A percentile compares a stretch with the other conserved stretches of the same genome.
phyloP scores from a whole-genome alignment of 495 filamentous ascomycete species.

The Cryomyces antarcticus region DNA sequence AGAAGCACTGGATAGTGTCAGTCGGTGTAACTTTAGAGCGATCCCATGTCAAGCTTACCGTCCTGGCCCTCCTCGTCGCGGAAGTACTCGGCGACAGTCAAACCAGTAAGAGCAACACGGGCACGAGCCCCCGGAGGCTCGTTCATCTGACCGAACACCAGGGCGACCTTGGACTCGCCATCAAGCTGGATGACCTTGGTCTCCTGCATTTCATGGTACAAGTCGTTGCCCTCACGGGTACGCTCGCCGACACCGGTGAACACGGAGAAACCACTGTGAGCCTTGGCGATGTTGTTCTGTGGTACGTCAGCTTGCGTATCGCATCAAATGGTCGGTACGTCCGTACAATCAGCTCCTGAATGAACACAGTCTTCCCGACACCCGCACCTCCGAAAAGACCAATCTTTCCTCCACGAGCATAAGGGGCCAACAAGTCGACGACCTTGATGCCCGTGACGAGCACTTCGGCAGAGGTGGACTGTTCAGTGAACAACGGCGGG shows the following conservation, averaged over 20 bases:
- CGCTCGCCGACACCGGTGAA: conserved; percentile 99
- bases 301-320: background rate
- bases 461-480: conserved; percentile 89
- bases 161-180: conserved; percentile 96
- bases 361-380: conserved; percentile 99
- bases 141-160: conserved; percentile 99
- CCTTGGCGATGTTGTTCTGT: conserved; percentile 99
- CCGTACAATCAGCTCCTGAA: conserved; percentile 89
- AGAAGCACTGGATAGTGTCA: conserved; percentile 48
- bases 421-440: conserved; percentile 92
- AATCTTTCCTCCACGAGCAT: conserved; percentile 99
- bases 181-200: conserved; percentile 98
- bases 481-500: conserved; percentile 72
- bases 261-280: conserved; percentile 99
- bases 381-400: conserved; percentile 99
- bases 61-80: conserved; percentile 96
- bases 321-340: conserved; percentile 1
- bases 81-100: conserved; percentile 90
- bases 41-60: conserved; percentile 18
- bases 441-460: conserved; percentile 99
- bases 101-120: conserved; percentile 93
- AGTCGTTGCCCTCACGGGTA: conserved; percentile 99
- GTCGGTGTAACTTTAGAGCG: conserved; percentile 1
- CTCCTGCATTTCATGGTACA: conserved; percentile 99
- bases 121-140: conserved; percentile 98